A percentile compares a stretch with the other conserved stretches of the same genome.
phyloP scores from a whole-genome alignment of 2,329 filamentous ascomycete species.

The Aureobasidium lini region DNA sequence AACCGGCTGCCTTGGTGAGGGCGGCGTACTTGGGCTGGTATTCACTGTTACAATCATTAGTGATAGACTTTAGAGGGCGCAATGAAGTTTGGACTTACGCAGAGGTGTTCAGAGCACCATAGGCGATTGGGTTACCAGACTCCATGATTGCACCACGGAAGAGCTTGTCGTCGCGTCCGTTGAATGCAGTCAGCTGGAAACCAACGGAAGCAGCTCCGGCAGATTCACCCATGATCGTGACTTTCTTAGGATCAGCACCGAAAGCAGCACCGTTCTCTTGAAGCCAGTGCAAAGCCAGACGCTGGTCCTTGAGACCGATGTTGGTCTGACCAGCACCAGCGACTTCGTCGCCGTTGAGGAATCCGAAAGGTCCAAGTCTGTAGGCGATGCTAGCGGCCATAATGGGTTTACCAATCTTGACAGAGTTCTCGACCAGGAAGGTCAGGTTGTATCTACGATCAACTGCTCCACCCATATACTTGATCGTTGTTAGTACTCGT shows the following conservation, averaged over 20 bases:
- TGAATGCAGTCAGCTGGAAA: conserved; percentile 39
- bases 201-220: conserved; percentile 40
- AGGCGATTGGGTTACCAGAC: conserved; percentile 32
- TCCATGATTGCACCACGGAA: conserved; percentile 43
- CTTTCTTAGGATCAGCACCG: conserved; percentile 32
- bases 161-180: conserved; percentile 40
- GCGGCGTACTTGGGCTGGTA: conserved; percentile 55
- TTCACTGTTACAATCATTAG: conserved; percentile 6
- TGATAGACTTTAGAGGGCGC: conserved; percentile 20
- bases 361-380: conserved; percentile 57
- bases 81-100: conserved; percentile 27
- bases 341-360: conserved; percentile 52
- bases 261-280: conserved; percentile 36
- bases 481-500: no score
- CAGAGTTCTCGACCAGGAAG: conserved; percentile 46
- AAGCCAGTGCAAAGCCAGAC: conserved; percentile 40
- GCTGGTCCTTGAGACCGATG: conserved; percentile 36
- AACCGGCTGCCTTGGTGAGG: conserved; percentile 54
- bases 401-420: conserved; percentile 40
- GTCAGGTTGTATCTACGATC: conserved; percentile 57
- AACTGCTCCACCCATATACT: conserved; percentile 36
- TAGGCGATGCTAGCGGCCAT: conserved; percentile 56
- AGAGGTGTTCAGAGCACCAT: conserved; percentile 26
- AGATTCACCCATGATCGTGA: conserved; percentile 39
- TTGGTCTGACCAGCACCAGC: conserved; percentile 48